Conservation (phyloP, 768 basidiomycete species). For the Boletus pseudo-olivaceus region DNA sequence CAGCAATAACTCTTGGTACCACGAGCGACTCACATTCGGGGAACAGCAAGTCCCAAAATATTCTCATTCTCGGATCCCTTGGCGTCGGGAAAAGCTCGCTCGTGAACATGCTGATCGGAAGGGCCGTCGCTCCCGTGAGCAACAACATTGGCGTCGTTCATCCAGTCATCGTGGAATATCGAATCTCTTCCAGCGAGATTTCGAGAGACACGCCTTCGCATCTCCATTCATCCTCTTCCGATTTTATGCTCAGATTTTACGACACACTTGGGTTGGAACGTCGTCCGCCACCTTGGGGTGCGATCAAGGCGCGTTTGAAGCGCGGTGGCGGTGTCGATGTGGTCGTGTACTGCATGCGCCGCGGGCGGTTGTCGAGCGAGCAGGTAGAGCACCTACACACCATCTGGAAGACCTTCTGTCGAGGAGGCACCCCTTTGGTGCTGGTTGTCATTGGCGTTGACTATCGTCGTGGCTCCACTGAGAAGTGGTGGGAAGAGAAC, state of each 20-base stretch:
- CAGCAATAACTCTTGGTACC: background rate
- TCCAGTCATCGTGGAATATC: constrained; percentile 11
- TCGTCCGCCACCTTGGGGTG: constrained; percentile 11
- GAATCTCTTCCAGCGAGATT: constrained; percentile 3
- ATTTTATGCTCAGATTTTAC: constrained; percentile 8
- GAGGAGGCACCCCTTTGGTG: constrained; percentile 11
- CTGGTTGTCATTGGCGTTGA: constrained; percentile 15
- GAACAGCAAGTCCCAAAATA: constrained; percentile 4
- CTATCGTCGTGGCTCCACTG: constrained; percentile 15
- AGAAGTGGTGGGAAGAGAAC: constrained; percentile 21
- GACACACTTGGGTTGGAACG: constrained; percentile 22
- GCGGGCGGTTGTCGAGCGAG: constrained; percentile 32
- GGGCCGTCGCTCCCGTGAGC: constrained; percentile 25
- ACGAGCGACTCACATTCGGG: background rate
- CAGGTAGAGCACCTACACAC: constrained; percentile 31
- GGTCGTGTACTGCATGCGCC: constrained; percentile 37
- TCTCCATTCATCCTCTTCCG: background rate
- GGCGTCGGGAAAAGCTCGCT: constrained; percentile 40
- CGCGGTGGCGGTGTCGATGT: constrained; percentile 19
- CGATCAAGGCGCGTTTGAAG: constrained; percentile 13
- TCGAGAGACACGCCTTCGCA: background rate
- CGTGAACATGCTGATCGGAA: constrained; percentile 36
- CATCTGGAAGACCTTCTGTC: constrained; percentile 22
- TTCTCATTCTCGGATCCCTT: constrained; percentile 24
- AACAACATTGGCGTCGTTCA: constrained; percentile 16